These are phyloP conservation scores for Pleurotus tuber-regium DNA, from an alignment of 768 basidiomycete species.

Conservation along the genomic window DNA sequence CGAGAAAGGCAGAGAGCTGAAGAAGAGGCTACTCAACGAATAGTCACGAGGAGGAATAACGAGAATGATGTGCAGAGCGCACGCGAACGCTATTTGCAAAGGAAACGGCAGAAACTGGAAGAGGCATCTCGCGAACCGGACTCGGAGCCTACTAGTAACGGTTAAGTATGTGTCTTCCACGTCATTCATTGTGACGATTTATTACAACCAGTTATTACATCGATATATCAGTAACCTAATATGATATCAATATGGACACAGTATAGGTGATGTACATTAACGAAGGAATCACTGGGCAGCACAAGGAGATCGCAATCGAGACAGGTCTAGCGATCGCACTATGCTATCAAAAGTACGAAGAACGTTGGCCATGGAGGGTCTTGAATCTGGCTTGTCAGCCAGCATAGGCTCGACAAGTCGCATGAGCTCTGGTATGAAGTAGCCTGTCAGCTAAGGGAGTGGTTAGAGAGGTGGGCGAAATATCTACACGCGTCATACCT, in stretches of 20 bases:
- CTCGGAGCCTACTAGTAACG: no score
- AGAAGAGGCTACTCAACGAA: constrained; percentile 61
- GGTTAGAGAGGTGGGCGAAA: constrained; percentile 11
- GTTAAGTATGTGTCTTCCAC: no score
- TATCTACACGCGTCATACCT: constrained; percentile 42
- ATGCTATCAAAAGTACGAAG: constrained; percentile 52
- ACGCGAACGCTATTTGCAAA: constrained; percentile 67
- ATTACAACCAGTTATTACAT: no score
- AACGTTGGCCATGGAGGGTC: constrained; percentile 49
- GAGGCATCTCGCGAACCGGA: constrained; percentile 18
- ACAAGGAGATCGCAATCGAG: constrained; percentile 21
- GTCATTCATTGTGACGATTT: no score
- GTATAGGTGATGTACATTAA: no score
- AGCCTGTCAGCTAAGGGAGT: constrained; percentile 48
- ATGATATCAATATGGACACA: no score
- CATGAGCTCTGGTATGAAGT: constrained; percentile 58
- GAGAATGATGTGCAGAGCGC: constrained; percentile 74
- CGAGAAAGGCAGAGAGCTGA: constrained; percentile 58
- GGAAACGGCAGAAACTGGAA: constrained; percentile 79
- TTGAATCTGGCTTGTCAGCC: constrained; percentile 42
- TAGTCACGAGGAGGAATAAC: constrained; percentile 72
- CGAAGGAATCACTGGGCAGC: not conserved
- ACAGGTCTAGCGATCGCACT: constrained; percentile 37
- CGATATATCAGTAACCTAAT: no score
- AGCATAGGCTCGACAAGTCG: constrained; percentile 60